Evolutionary conservation across 2,329 filamentous ascomycete species (phyloP), one percentile per base, ranked within the genome.

Genomic region (Periglandula ipomoeae): DNA sequence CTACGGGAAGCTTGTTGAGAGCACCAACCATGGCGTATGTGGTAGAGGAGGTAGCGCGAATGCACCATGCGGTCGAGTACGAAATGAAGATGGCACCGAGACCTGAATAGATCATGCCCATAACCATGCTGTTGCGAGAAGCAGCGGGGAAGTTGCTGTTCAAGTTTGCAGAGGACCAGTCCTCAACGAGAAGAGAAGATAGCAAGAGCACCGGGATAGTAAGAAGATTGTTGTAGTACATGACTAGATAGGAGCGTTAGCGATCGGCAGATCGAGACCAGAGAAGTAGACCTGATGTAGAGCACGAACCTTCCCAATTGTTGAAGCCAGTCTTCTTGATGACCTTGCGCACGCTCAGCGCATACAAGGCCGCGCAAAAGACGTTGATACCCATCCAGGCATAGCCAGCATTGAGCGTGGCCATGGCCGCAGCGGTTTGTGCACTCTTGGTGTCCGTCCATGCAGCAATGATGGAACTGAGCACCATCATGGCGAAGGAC

Each of bases 261-360:
- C 38, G 8, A 17, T 17, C 15, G 24, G 26, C 6, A 27, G 26
- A 27, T 27, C 26, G 11, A 6, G 5, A 27, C 26, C 26, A 27
- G 26, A 6, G 15, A 10, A 39, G 4, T 19, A 4, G 35, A 5
- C 10, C 15, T 11, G n/a, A 41, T 15, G 13, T 23, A 42, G 20
- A 9, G 20, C 11, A 40, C 41, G 82, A 78, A 96, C 91, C 95
- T 69, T 98, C 93, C 75, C 94, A 97, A 67, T 97, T 93, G 78
- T 95, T 96, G 73, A 98, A 97, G 76, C 95, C 96, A 74, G 94
- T 96, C 71, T 94, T 82, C 83, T 97, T 97, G 68, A 98, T 98
- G 57, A 94, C 85, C 78, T 97, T 97, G 66, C 91, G 85, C 91
- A 96, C 97, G 58, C 86, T 81, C 55, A 98, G 71, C 42, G 96